These are phyloP conservation scores for Naganishia vishniacii DNA, from an alignment of 768 basidiomycete species.

Conservation along the genomic window DNA sequence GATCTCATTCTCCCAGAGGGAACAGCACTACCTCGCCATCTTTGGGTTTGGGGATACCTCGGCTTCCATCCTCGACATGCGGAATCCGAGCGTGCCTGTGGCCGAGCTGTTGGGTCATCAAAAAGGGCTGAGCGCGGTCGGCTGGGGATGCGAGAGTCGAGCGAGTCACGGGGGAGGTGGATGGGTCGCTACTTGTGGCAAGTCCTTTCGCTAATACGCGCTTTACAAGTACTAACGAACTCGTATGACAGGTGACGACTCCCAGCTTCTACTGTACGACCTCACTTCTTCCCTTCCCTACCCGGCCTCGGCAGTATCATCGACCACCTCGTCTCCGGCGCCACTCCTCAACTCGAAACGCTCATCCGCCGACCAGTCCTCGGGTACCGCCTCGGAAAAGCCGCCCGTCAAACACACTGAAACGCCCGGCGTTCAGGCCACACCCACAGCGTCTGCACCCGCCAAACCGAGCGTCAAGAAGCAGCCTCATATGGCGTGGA, in stretches of 20 bases:
- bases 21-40: constrained; percentile 82
- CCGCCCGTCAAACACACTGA: constrained; percentile 1
- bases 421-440: neutral
- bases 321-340: constrained; percentile 53
- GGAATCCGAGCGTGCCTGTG: constrained; percentile 89
- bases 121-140: constrained; percentile 65
- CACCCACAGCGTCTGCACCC: neutral
- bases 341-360: constrained; percentile 29
- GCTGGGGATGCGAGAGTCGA: constrained; percentile 68
- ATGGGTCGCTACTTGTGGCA: constrained; percentile 80
- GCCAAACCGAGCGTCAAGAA: constrained; percentile 9
- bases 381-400: constrained; percentile 26
- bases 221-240: too few relatives aligned
- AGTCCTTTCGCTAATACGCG: constrained; percentile 41
- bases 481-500: constrained; percentile 32
- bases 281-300: constrained; percentile 33
- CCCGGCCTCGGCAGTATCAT: constrained; percentile 48
- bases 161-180: constrained; percentile 57
- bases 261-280: constrained; percentile 91
- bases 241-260: constrained; percentile 77
- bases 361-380: constrained; percentile 14
- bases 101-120: constrained; percentile 82
- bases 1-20: constrained; percentile 52
- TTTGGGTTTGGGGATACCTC: constrained; percentile 90
- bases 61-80: constrained; percentile 92